These are phyloP conservation scores for Cryphonectria nitschkei DNA, from an alignment of 2,329 filamentous ascomycete genomes.

Conservation along the genomic window DNA sequence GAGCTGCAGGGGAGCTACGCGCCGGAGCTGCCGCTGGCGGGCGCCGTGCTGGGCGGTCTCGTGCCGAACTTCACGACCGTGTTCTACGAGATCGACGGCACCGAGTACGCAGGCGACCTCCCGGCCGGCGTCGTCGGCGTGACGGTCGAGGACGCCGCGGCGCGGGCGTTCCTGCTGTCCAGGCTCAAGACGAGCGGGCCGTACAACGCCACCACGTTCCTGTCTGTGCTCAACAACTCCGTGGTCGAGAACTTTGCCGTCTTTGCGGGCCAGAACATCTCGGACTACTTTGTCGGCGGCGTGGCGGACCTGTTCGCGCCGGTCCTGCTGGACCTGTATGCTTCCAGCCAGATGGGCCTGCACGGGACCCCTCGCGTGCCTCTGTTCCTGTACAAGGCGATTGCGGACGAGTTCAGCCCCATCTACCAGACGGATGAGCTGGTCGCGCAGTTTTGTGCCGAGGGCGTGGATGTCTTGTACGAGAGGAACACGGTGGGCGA, in stretches of 20 bases:
- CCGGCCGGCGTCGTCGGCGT: not conserved
- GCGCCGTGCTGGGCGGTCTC: not conserved
- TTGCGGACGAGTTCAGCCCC: not conserved
- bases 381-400: slow-evolving; percentile 4
- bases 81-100: not conserved
- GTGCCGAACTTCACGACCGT: not conserved
- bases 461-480: not conserved
- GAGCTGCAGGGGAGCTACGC: not conserved
- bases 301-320: not conserved
- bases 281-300: not conserved
- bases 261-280: not conserved
- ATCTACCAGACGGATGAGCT: not conserved
- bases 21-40: not conserved
- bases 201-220: slow-evolving; percentile 1
- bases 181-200: not conserved
- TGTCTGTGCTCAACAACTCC: slow-evolving; percentile 1
- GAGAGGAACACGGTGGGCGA: slow-evolving; percentile 1
- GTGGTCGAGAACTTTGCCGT: not conserved
- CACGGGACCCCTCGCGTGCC: not conserved
- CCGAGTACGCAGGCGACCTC: not conserved
- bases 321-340: not conserved
- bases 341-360: not conserved
- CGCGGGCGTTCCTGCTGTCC: not conserved
- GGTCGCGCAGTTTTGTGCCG: not conserved
- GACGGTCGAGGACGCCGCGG: not conserved